Conservation (phyloP, 1,284 basidiomycete genomes). For the Irpex sp. region DNA sequence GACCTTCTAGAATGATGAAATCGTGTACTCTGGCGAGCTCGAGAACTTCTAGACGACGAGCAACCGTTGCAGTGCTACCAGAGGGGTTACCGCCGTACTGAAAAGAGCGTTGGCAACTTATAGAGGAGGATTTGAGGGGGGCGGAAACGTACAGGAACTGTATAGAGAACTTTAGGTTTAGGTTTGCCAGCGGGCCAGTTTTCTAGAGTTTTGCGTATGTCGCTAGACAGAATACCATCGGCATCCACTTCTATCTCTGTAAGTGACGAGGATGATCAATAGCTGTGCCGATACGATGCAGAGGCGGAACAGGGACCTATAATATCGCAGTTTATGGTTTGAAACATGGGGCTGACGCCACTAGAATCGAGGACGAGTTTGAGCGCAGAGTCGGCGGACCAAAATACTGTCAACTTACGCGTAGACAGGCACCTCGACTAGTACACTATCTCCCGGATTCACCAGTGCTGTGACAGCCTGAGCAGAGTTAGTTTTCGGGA, state of each 20-base stretch:
- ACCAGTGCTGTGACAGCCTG: slow-evolving; percentile 61
- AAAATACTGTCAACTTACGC: slow-evolving; percentile 43
- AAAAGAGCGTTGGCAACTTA: neutral
- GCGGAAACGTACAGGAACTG: slow-evolving; percentile 57
- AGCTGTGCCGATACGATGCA: neutral
- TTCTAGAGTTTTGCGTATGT: slow-evolving; percentile 66
- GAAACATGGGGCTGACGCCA: slow-evolving; percentile 63
- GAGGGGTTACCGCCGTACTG: slow-evolving; percentile 85
- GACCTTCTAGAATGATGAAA: slow-evolving; percentile 84
- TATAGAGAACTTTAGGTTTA: slow-evolving; percentile 83
- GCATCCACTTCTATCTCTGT: slow-evolving; percentile 80
- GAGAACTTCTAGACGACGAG: slow-evolving; percentile 78
- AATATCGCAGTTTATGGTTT: slow-evolving; percentile 52
- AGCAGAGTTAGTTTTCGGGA: neutral
- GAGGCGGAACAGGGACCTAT: slow-evolving; percentile 46
- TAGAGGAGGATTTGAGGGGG: neutral
- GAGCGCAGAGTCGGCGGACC: neutral
- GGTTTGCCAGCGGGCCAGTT: slow-evolving; percentile 73
- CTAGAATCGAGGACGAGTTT: slow-evolving; percentile 28
- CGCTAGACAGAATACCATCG: slow-evolving; percentile 66
- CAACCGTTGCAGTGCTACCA: slow-evolving; percentile 70
- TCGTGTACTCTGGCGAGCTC: slow-evolving; percentile 72
- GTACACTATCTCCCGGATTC: slow-evolving; percentile 77
- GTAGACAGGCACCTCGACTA: slow-evolving; percentile 88
- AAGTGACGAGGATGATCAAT: slow-evolving; percentile 3